Evolutionary conservation across 2,329 filamentous ascomycete species (phyloP).

Genomic region (Aspergillus tanneri): DNA sequence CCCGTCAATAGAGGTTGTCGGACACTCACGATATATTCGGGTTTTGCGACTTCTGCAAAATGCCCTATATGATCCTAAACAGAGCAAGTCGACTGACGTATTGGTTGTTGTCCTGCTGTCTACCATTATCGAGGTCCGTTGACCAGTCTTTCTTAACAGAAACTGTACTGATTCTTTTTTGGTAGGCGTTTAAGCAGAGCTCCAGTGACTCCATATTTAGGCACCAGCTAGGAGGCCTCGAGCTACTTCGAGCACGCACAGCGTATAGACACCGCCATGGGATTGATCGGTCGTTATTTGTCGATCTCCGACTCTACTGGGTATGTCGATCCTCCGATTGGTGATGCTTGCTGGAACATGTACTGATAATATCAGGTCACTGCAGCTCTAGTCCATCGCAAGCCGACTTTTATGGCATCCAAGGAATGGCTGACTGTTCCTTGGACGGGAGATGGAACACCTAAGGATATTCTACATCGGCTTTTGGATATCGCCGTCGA

Average conservation of each 20-base stretch:
- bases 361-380: conserved; percentile 20
- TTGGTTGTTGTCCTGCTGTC: conserved; percentile 24
- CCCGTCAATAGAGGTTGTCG: conserved; percentile 19
- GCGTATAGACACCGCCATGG: conserved; percentile 27
- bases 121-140: conserved; percentile 26
- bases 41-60: conserved; percentile 20
- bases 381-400: conserved; percentile 23
- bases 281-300: conserved; percentile 26
- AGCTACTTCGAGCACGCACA: conserved; percentile 22
- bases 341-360: too few relatives aligned
- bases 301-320: conserved; percentile 31
- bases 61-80: conserved; percentile 18
- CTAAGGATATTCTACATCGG: conserved; percentile 27
- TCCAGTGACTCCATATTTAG: conserved; percentile 25
- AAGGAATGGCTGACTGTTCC: conserved; percentile 28
- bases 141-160: too few relatives aligned
- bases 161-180: neutral
- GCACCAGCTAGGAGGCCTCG: conserved; percentile 27
- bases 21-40: conserved; percentile 22
- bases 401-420: conserved; percentile 25
- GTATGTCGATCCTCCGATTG: conserved; percentile 10
- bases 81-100: conserved; percentile 25
- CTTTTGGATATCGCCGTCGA: conserved; percentile 27
- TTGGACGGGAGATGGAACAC: conserved; percentile 18
- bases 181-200: conserved; percentile 28